Evolutionary conservation across 352 stramenopile genomes (phyloP), one percentile per base, ranked within the genome.

Genomic region (Phytopythium oedochilum): DNA sequence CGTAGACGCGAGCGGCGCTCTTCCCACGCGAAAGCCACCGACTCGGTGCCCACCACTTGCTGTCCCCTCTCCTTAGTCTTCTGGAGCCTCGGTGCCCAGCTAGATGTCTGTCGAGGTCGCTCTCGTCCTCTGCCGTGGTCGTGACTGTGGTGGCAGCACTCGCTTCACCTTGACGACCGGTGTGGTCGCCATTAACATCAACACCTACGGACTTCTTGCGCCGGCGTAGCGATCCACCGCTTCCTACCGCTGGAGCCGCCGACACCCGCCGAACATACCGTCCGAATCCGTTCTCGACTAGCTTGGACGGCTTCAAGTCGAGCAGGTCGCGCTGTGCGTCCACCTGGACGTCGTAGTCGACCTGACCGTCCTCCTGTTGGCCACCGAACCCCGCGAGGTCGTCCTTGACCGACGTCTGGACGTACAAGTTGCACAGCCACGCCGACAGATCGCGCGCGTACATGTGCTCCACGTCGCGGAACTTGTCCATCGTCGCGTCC

Each of bases 361-460:
- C 54, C 38, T 22, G 29, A 50, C 51, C n/a, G 43, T 31, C 35
- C 6, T 51, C 47, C 48, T 28, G n/a, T 5, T 3, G 39, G 1
- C 8, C 11, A 20, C 22, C 1, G 20, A 44, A 64, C 58, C 44
- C 67, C 31, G 4, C 61, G 47, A 36, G 48, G 29, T 23, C 55
- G 75, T 60, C 29, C 75, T 73, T 10, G 64, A 61, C 43, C 23
- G 59, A 60, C 5, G 95, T 71, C 43, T 94, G 81, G 22, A 97
- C 47, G 61, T 97, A 97, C 18, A 97, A 55, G 49, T 97, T 97
- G 40, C 85, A 91, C 22, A 97, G 71, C 90, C 90, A 97, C 3
- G 70, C 67, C 1, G 78, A 83, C 31, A 97, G 65, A 60, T 96
- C 83, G 3, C 62, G 47, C 42, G 72, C 61, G 57, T 86, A 86